A percentile compares a stretch with the other conserved stretches of the same genome.
Conservation (phyloP, 306 rosid species). For the Cucurbita argyrosperma region DNA sequence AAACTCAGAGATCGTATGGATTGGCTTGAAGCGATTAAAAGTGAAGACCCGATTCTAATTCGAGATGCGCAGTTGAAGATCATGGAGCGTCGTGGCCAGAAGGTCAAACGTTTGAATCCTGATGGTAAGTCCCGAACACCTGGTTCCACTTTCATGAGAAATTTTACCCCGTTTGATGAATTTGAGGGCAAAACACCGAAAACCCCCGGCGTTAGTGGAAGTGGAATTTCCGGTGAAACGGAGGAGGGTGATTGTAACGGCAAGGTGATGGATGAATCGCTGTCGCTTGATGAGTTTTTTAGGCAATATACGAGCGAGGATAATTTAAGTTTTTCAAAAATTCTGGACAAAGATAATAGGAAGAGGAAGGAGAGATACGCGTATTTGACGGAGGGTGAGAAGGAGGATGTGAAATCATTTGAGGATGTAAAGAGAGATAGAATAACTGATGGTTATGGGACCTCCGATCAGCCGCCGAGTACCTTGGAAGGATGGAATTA, state of each 20-base stretch:
- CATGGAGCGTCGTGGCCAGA: constrained; percentile 58
- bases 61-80: constrained; percentile 93
- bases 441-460: constrained; percentile 87
- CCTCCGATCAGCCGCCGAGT: constrained; percentile 79
- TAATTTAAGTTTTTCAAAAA: constrained; percentile 61
- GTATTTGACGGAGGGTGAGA: constrained; percentile 54
- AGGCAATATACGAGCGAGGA: constrained; percentile 85
- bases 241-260: constrained; percentile 14
- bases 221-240: constrained; percentile 11
- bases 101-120: constrained; percentile 35
- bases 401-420: constrained; percentile 31
- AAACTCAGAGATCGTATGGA: constrained; percentile 95
- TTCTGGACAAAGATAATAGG: constrained; percentile 78
- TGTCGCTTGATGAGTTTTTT: constrained; percentile 69
- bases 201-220: constrained; percentile 15
- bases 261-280: constrained; percentile 27
- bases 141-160: constrained; percentile 67
- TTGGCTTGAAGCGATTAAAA: constrained; percentile 76
- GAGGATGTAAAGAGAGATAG: constrained; percentile 78
- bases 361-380: constrained; percentile 88
- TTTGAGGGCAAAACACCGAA: constrained; percentile 46
- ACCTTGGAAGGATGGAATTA: constrained; percentile 85
- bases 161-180: constrained; percentile 63
- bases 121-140: constrained; percentile 54
- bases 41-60: constrained; percentile 66